A percentile compares a stretch with the other conserved stretches of the same genome.
These are phyloP conservation scores for Tulasnella sp. DNA, from an alignment of 768 basidiomycete species.

Conservation along the genomic window DNA sequence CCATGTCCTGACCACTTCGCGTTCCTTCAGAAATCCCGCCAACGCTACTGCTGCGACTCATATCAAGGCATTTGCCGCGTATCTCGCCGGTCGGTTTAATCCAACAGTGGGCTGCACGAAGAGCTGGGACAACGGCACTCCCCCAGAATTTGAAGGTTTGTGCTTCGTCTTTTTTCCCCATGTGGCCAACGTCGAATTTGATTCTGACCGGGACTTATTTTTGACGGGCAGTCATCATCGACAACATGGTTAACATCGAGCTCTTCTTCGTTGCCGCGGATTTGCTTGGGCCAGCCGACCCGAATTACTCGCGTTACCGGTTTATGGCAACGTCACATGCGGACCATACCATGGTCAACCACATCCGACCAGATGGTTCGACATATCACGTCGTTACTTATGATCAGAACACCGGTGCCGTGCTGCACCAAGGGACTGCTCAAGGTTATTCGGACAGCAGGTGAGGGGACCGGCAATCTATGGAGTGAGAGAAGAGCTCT, in stretches of 20 bases:
- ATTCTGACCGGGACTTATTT: background rate
- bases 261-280: conserved; percentile 11
- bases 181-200: background rate
- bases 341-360: conserved; percentile 26
- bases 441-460: conserved; percentile 51
- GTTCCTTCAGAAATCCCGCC: conserved; percentile 14
- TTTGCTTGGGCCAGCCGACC: conserved; percentile 20
- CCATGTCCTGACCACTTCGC: background rate
- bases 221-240: conserved; percentile 23
- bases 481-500: background rate
- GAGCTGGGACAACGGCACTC: conserved; percentile 22
- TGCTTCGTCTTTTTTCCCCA: background rate
- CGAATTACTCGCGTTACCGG: background rate
- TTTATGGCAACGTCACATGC: conserved; percentile 27
- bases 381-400: conserved; percentile 27
- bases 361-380: conserved; percentile 23
- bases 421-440: conserved; percentile 48
- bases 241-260: conserved; percentile 27
- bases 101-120: conserved; percentile 22
- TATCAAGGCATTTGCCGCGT: conserved; percentile 21
- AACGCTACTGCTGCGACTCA: conserved; percentile 18
- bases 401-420: conserved; percentile 40
- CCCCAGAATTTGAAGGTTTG: conserved; percentile 16
- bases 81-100: conserved; percentile 22
- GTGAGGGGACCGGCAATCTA: background rate